Evolutionary conservation across 2,329 filamentous ascomycete species (phyloP).

Genomic region (Talaromyces sp.): DNA sequence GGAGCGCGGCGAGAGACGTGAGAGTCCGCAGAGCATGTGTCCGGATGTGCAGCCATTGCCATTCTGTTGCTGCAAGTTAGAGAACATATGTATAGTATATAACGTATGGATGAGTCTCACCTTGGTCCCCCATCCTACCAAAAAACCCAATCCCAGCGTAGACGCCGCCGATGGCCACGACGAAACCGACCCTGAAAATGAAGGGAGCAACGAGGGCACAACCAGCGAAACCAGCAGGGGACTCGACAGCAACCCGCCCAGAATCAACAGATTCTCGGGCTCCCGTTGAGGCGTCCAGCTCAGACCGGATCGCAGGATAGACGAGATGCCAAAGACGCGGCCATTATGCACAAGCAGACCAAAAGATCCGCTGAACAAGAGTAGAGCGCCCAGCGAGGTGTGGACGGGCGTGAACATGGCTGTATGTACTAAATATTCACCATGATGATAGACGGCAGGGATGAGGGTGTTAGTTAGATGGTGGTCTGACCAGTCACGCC

Average conservation of each 20-base stretch:
- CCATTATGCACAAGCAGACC: constrained; percentile 49
- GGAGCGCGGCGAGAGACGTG: constrained; percentile 46
- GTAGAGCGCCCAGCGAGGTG: constrained; percentile 46
- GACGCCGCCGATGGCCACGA: constrained; percentile 31
- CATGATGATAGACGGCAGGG: neutral
- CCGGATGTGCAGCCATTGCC: constrained; percentile 51
- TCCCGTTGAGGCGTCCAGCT: constrained; percentile 33
- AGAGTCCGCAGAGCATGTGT: constrained; percentile 52
- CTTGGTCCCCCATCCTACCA: constrained; percentile 51
- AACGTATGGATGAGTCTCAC: constrained; percentile 23
- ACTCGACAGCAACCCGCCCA: constrained; percentile 44
- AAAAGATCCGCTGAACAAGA: constrained; percentile 48
- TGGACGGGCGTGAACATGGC: constrained; percentile 51
- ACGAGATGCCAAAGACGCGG: constrained; percentile 47
- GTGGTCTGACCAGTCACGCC: neutral
- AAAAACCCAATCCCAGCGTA: constrained; percentile 37
- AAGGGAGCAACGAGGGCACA: constrained; percentile 42
- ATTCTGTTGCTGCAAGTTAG: constrained; percentile 26
- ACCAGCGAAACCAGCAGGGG: constrained; percentile 36
- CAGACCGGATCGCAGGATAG: constrained; percentile 40
- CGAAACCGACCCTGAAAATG: constrained; percentile 32
- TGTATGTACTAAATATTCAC: too few species aligned
- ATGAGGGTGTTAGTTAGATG: neutral
- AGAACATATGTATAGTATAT: neutral
- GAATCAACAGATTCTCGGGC: constrained; percentile 37